phyloP scores from a whole-genome alignment of 2,329 filamentous ascomycete genomes.

The Colletotrichum simmondsii region DNA sequence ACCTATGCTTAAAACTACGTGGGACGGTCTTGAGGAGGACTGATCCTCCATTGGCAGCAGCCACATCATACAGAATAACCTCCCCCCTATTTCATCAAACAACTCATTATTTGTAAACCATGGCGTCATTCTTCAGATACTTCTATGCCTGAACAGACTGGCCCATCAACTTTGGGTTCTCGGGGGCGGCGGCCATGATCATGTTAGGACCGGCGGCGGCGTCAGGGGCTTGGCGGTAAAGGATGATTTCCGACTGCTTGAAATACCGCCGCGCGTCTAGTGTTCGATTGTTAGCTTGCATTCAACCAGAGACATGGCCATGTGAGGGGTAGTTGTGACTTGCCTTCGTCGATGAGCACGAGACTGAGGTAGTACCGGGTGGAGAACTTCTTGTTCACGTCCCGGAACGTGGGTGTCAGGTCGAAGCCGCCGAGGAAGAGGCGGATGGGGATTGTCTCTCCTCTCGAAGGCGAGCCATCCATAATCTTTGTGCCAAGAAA shows the following conservation, averaged over 20 bases:
- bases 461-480: constrained; percentile 97
- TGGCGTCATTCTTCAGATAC: neutral
- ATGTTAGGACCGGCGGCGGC: constrained; percentile 54
- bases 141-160: constrained; percentile 38
- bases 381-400: constrained; percentile 99
- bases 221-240: constrained; percentile 84
- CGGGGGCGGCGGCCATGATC: constrained; percentile 53
- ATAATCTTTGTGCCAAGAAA: constrained; percentile 74
- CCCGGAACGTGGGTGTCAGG: constrained; percentile 95
- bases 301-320: constrained; percentile 16
- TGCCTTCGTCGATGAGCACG: constrained; percentile 94
- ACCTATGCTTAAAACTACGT: constrained; percentile 51
- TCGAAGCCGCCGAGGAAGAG: constrained; percentile 98
- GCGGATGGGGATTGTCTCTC: constrained; percentile 94
- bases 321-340: constrained; percentile 34
- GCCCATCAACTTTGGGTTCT: constrained; percentile 57
- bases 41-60: constrained; percentile 14
- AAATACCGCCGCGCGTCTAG: constrained; percentile 96
- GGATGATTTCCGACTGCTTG: constrained; percentile 98
- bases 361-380: constrained; percentile 97
- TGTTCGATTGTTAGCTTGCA: neutral
- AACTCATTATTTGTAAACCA: constrained; percentile 16
- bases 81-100: neutral
- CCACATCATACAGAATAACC: neutral
- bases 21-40: constrained; percentile 12